Percentiles rank a stretch among this genome's conserved stretches.
Evolutionary conservation across 2,329 filamentous ascomycete species (phyloP).

Genomic region (Rutstroemia sp.): DNA sequence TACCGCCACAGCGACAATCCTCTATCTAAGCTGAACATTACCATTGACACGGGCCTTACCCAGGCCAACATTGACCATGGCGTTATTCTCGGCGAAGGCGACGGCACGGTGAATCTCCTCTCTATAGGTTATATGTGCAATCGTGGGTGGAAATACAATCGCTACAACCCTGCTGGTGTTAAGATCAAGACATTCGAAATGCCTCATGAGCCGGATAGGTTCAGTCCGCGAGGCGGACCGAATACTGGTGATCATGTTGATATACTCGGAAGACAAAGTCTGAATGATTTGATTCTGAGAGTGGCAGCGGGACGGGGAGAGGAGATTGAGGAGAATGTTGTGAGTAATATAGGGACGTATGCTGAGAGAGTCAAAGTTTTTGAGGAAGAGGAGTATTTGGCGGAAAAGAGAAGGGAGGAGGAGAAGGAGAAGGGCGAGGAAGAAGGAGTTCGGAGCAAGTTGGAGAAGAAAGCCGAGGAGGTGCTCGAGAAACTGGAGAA

Average conservation of each 20-base stretch:
- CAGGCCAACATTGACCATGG: slow-evolving; percentile 67
- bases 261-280: slow-evolving; percentile 77
- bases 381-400: slow-evolving; percentile 22
- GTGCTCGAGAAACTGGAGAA: background rate
- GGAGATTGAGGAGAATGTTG: slow-evolving; percentile 66
- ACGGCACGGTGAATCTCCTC: slow-evolving; percentile 90
- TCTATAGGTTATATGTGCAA: slow-evolving; percentile 96
- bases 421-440: slow-evolving; percentile 44
- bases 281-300: slow-evolving; percentile 84
- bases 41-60: slow-evolving; percentile 59
- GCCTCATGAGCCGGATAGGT: slow-evolving; percentile 90
- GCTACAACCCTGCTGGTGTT: slow-evolving; percentile 82
- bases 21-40: slow-evolving; percentile 61
- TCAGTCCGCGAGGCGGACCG: slow-evolving; percentile 69
- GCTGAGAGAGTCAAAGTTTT: slow-evolving; percentile 71
- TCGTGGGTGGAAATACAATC: slow-evolving; percentile 85
- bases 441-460: background rate
- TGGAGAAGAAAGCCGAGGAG: background rate
- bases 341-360: slow-evolving; percentile 78
- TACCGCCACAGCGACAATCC: slow-evolving; percentile 67
- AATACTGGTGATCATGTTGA: slow-evolving; percentile 88
- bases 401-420: slow-evolving; percentile 19
- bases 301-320: slow-evolving; percentile 82
- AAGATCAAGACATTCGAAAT: slow-evolving; percentile 87
- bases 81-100: slow-evolving; percentile 91